Base-by-base conservation (phyloP, 768 basidiomycete species). In the Kwoniella sp. region DNA sequence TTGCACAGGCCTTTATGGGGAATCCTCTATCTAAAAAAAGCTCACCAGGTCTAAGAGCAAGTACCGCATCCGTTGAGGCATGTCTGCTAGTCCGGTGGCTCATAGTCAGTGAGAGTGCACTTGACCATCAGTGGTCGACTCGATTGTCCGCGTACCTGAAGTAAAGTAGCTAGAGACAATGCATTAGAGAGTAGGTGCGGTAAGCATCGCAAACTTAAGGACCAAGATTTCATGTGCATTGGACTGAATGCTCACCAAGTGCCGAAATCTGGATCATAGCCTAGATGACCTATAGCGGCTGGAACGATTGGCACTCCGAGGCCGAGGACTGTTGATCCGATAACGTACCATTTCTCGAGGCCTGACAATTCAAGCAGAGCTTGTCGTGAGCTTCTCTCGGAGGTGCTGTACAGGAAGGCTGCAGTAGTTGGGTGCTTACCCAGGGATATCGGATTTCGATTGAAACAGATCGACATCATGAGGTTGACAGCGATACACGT, bases 401-500 rank as follows among this genome's bases (percentile, higher is more conserved):
- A 7, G 20, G 1, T 22, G 3, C 9, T 3, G 20, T 22, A n/a
- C n/a, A n/a, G n/a, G n/a, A n/a, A n/a, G n/a, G n/a, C n/a, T n/a
- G n/a, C n/a, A n/a, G n/a, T n/a, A n/a, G n/a, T n/a, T n/a, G n/a
- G n/a, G 22, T n/a, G 61, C 66, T 53, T 45, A 73, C 71, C 31
- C 13, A 63, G 37, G 22, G 55, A 25, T 11, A 67, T 53, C 1
- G 71, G 65, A 37, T 73, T 68, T 29, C 60, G 20, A 7, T 61
- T 52, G 63, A 73, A 73, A 25, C 65, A 67, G 8, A 73, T 63
- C 17, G 61, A 67, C 9, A 73, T 28, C 71, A 70, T 70, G 30
- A 73, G 58, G 28, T 73, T 73, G 59, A 73, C 45, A 11, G 71
- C 71, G 29, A 70, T 73, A 38, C 58, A 67, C 4, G 68, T 73